phyloP scores from a whole-genome alignment of 2,329 filamentous ascomycete species.

The Aureobasidium sp. region DNA sequence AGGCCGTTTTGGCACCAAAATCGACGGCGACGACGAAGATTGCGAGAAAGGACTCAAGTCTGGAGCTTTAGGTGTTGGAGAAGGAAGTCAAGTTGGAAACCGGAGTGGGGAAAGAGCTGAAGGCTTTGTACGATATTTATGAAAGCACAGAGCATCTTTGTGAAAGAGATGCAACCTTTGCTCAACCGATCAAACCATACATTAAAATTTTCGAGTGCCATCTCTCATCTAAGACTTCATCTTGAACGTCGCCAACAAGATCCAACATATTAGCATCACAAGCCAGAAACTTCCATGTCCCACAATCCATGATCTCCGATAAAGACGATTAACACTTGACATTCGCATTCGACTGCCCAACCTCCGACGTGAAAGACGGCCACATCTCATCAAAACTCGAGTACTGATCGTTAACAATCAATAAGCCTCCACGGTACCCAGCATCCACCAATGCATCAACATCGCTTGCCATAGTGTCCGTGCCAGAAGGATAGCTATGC shows the following conservation, averaged over 20 bases:
- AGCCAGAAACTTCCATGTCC: too few species aligned
- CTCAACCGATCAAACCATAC: not conserved
- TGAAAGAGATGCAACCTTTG: not conserved
- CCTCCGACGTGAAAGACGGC: not conserved
- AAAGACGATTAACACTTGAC: not conserved
- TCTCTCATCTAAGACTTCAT: not conserved
- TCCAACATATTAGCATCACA: not conserved
- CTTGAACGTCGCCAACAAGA: not conserved
- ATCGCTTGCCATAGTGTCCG: not conserved
- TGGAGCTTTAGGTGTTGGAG: not conserved
- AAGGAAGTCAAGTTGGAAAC: not conserved
- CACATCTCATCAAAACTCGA: not conserved
- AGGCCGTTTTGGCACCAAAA: too few species aligned
- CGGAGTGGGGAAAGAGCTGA: not conserved
- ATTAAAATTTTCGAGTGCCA: not conserved
- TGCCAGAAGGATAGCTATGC: slow-evolving; percentile 10
- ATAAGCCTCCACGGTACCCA: not conserved
- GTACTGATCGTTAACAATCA: slow-evolving; percentile 2
- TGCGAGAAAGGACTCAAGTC: not conserved
- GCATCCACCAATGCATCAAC: not conserved
- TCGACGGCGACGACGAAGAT: not conserved
- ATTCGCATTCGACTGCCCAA: not conserved
- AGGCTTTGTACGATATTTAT: not conserved
- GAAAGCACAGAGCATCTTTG: too few species aligned
- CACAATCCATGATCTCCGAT: too few species aligned